Evolutionary conservation across 805 yeast genomes (phyloP).

Genomic region (Sporopachydermia lactativora): DNA sequence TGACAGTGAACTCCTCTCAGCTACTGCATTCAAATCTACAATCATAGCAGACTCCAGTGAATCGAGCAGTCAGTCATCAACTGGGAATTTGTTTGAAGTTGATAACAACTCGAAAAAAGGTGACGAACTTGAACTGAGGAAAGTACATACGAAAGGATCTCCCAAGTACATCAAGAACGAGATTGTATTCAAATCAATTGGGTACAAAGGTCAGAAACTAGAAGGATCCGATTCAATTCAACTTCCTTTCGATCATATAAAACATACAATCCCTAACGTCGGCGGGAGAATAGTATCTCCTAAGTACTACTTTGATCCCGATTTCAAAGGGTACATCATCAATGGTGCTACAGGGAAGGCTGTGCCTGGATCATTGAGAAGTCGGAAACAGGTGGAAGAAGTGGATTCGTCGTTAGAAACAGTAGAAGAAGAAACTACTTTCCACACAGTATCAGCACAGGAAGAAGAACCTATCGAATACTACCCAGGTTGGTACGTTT

Average conservation of each 20-base stretch:
- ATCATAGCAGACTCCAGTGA: constrained; percentile 26
- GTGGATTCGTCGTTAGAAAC: too few relatives aligned
- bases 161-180: constrained; percentile 32
- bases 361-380: background rate
- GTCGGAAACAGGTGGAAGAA: background rate
- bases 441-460: too few relatives aligned
- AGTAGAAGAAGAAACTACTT: too few relatives aligned
- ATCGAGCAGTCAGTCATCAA: background rate
- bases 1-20: constrained; percentile 25
- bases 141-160: constrained; percentile 14
- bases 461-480: constrained; percentile 1
- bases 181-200: constrained; percentile 66
- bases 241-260: constrained; percentile 29
- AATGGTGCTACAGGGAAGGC: background rate
- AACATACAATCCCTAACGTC: constrained; percentile 32
- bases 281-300: constrained; percentile 26
- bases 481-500: constrained; percentile 47
- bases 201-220: constrained; percentile 61
- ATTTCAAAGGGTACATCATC: constrained; percentile 2
- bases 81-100: constrained; percentile 3
- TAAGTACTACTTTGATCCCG: background rate
- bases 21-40: constrained; percentile 37
- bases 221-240: constrained; percentile 38
- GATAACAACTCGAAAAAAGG: constrained; percentile 10
- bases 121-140: constrained; percentile 12